phyloP scores from a whole-genome alignment of 1,284 basidiomycete species.

The Exsudoporus floridanus region DNA sequence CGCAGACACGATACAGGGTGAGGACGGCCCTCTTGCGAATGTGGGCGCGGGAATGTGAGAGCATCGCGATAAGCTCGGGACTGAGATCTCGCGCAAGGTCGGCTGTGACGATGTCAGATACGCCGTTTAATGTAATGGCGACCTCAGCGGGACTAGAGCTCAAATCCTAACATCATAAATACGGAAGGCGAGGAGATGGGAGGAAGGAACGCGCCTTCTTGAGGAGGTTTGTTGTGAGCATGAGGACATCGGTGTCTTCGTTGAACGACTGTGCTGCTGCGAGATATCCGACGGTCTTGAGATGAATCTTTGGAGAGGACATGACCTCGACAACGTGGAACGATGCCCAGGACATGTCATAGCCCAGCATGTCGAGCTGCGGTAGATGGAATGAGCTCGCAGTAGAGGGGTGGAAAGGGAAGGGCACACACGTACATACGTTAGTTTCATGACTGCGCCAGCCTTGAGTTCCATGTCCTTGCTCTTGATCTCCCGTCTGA shows the following conservation, averaged over 20 bases:
- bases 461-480: constrained; percentile 98
- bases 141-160: constrained; percentile 76
- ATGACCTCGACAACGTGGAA: constrained; percentile 98
- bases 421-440: constrained; percentile 72
- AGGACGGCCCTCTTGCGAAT: constrained; percentile 90
- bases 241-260: constrained; percentile 94
- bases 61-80: constrained; percentile 82
- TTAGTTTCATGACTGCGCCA: constrained; percentile 92
- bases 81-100: constrained; percentile 89
- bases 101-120: constrained; percentile 86
- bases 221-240: constrained; percentile 95
- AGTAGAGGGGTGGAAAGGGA: background rate
- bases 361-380: constrained; percentile 91
- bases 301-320: constrained; percentile 88
- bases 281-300: constrained; percentile 96
- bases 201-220: constrained; percentile 76
- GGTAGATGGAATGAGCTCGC: constrained; percentile 13
- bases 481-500: constrained; percentile 85
- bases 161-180: constrained; percentile 63
- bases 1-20: constrained; percentile 75
- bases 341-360: constrained; percentile 87
- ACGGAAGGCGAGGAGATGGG: background rate
- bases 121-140: constrained; percentile 80
- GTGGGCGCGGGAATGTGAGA: constrained; percentile 87
- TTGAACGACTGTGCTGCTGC: constrained; percentile 92